phyloP scores from a whole-genome alignment of 2,329 filamentous ascomycete species.

The Fusarium sp. region DNA sequence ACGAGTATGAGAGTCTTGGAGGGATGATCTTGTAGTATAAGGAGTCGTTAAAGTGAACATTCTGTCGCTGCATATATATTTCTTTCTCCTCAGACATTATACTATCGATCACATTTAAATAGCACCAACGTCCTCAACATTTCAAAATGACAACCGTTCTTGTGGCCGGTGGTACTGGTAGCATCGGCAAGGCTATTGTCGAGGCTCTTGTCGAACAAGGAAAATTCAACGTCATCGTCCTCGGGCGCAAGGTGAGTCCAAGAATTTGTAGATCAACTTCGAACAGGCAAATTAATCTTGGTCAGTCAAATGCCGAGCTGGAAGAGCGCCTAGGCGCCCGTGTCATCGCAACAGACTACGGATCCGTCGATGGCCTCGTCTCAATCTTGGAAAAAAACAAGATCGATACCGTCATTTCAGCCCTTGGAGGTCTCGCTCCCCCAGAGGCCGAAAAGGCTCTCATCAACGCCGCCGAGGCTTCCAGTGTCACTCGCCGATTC shows the following conservation, averaged over 20 bases:
- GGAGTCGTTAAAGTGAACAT: not conserved
- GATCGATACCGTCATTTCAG: not conserved
- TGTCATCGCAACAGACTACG: not conserved
- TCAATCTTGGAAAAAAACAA: not conserved
- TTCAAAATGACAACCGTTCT: not conserved
- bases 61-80: not conserved
- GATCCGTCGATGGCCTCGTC: not conserved
- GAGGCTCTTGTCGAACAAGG: not conserved
- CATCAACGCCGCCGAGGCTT: not conserved
- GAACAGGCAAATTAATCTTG: no score
- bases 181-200: not conserved
- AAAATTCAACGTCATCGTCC: not conserved
- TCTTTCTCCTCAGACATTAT: not conserved
- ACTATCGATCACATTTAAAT: not conserved
- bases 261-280: no score
- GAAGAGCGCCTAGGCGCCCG: not conserved
- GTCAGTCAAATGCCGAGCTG: not conserved
- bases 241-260: not conserved
- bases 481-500: not conserved
- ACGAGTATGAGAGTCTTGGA: not conserved
- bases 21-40: not conserved
- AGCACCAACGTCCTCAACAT: not conserved
- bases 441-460: not conserved
- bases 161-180: not conserved
- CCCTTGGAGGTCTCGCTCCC: not conserved